These are phyloP conservation scores for Cardamine resedifolia DNA, from an alignment of 345 rosid species.

Conservation along the genomic window DNA sequence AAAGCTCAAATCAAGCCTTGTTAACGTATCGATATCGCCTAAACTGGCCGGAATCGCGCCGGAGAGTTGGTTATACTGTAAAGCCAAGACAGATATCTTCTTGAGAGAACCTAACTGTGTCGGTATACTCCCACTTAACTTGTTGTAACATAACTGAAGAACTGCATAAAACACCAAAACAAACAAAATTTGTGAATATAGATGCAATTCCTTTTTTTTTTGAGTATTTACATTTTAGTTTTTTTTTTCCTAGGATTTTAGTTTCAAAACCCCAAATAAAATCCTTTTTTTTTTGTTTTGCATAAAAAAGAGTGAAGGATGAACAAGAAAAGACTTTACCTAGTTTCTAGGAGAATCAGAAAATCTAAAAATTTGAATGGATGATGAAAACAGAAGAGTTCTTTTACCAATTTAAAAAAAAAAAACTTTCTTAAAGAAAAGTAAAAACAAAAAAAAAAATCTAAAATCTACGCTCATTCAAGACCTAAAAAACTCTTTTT, in stretches of 20 bases:
- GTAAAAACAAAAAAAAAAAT: neutral
- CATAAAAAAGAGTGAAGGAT: neutral
- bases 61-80: constrained; percentile 72
- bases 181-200: neutral
- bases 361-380: neutral
- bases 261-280: neutral
- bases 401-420: neutral
- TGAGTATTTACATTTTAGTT: neutral
- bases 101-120: constrained; percentile 69
- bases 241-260: too few relatives aligned
- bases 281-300: neutral
- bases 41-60: constrained; percentile 96
- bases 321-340: neutral
- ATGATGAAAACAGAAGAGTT: neutral
- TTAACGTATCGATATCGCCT: constrained; percentile 58
- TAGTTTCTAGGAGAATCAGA: neutral
- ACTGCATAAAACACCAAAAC: constrained; percentile 45
- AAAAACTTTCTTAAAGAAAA: too few relatives aligned
- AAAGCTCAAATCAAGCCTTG: constrained; percentile 86
- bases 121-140: constrained; percentile 76
- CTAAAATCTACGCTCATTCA: neutral
- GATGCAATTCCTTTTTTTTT: neutral
- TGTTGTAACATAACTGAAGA: constrained; percentile 86
- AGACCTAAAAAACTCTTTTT: neutral
- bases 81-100: constrained; percentile 70